Base-by-base conservation (phyloP, 208 protist genomes). In the Zelonia costaricensis region DNA sequence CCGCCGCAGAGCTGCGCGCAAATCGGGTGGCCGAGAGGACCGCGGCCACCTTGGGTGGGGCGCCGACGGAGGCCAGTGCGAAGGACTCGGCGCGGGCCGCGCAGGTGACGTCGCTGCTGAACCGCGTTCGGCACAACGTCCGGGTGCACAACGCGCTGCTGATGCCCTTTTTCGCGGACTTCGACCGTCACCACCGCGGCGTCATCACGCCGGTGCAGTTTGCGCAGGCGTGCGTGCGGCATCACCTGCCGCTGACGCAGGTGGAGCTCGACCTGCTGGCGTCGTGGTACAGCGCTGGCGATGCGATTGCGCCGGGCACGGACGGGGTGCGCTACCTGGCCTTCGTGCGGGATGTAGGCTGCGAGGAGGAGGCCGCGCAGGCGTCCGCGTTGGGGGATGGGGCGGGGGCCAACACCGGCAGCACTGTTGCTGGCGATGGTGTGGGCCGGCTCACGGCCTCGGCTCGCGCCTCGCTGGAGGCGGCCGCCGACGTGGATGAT, bases 131-230 rank as follows among this genome's bases (percentile, higher is more conserved):
- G 9, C 84, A 91, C 60, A 77, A 89, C 56, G 72, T 91, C 7
- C n/a, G 25, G 1, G 51, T 82, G n/a, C 82, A 82, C 69, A 71
- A 81, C 44, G 81, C 89, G 7, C 76, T 94, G 16, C 73, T 95
- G 43, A 63, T 75, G 33, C 87, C 89, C 10, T 94, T 95, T 58
- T 97, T 97, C 61, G 55, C 82, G 0, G 92, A 97, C 52, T 95
- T 93, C 64, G 92, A 97, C 62, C 71, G 68, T 31, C 74, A 83
- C 55, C 69, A 86, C 62, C 74, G 72, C 28, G 91, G 88, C 23
- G 76, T 81, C 48, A 90, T 96, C 51, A 74, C 82, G 1, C 60
- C 56, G 15, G 53, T 27, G 31, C 78, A 87, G 66, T 92, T 92
- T 55, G 54, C 72, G 36, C 82, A 86, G 68, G 85, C 84, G 5